phyloP scores from a whole-genome alignment of 129 eudicot genomes.

The Heracleum sosnowskyi region DNA sequence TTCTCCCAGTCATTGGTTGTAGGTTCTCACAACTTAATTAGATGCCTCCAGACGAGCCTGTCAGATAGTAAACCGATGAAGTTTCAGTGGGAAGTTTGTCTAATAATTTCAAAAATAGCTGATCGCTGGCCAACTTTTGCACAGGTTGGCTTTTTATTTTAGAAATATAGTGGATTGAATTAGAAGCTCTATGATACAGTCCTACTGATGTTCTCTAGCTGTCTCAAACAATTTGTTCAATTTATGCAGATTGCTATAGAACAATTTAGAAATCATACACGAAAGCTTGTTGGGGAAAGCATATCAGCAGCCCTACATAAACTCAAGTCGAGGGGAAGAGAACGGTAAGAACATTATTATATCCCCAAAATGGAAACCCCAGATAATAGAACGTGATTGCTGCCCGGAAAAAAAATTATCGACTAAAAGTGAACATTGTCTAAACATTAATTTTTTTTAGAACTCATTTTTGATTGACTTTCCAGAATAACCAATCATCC shows the following conservation, averaged over 20 bases:
- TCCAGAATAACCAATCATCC: background rate
- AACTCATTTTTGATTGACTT: background rate
- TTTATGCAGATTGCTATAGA: slow-evolving; percentile 77
- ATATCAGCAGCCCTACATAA: slow-evolving; percentile 45
- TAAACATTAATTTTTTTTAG: background rate
- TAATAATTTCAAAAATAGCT: no score
- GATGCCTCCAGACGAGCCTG: no score
- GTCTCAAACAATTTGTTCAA: slow-evolving; percentile 11
- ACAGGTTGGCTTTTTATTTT: no score
- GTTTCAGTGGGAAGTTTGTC: no score
- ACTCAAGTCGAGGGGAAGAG: slow-evolving; percentile 64
- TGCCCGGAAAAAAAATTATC: background rate
- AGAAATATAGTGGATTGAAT: no score
- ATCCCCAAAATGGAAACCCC: background rate
- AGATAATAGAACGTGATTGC: background rate
- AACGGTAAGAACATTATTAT: slow-evolving; percentile 36
- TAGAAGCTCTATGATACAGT: background rate
- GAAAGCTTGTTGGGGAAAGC: slow-evolving; percentile 72
- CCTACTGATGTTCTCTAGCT: slow-evolving; percentile 8
- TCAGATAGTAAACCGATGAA: no score
- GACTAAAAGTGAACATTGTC: background rate
- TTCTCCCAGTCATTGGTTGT: no score
- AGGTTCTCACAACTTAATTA: no score
- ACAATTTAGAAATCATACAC: slow-evolving; percentile 67
- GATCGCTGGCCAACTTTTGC: no score